phyloP scores from a whole-genome alignment of 495 filamentous ascomycete genomes.

The Aspergillus mulundensis region DNA sequence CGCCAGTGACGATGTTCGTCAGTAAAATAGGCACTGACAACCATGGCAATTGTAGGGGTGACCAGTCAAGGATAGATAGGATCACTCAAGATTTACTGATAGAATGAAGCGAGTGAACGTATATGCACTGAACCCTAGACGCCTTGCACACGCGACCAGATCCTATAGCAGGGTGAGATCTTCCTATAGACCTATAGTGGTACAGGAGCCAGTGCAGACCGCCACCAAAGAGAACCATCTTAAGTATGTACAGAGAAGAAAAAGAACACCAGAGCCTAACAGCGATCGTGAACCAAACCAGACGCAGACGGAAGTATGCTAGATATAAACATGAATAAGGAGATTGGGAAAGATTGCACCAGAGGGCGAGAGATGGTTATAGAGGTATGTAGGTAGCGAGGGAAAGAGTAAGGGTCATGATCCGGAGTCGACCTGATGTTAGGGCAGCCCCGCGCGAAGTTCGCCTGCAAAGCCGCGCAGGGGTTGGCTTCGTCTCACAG shows the following conservation, averaged over 20 bases:
- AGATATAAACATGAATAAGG: constrained; percentile 12
- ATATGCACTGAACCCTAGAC: constrained; percentile 4
- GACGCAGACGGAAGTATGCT: background rate
- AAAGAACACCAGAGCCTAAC: constrained; percentile 2
- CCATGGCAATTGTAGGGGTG: no score
- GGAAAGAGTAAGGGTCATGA: constrained; percentile 4
- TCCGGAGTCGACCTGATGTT: constrained; percentile 5
- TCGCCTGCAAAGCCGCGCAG: constrained; percentile 24
- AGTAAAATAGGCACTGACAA: no score
- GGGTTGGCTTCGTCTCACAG: constrained; percentile 10
- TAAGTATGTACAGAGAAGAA: constrained; percentile 16
- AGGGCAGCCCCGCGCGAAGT: constrained; percentile 16
- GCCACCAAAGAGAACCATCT: background rate
- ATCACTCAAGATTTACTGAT: no score
- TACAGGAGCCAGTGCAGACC: constrained; percentile 1
- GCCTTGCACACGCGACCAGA: background rate
- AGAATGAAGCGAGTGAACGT: background rate
- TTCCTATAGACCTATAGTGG: constrained; percentile 5
- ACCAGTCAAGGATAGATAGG: no score
- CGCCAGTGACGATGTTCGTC: no score
- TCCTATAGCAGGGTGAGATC: constrained; percentile 1
- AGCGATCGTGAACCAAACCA: constrained; percentile 7
- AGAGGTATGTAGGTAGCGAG: background rate
- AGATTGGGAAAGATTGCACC: constrained; percentile 5
- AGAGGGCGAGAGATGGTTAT: background rate